Evolutionary conservation across 805 yeast species (phyloP), one percentile per base, ranked within the genome.

Genomic region (Maudiozyma turicensis): DNA sequence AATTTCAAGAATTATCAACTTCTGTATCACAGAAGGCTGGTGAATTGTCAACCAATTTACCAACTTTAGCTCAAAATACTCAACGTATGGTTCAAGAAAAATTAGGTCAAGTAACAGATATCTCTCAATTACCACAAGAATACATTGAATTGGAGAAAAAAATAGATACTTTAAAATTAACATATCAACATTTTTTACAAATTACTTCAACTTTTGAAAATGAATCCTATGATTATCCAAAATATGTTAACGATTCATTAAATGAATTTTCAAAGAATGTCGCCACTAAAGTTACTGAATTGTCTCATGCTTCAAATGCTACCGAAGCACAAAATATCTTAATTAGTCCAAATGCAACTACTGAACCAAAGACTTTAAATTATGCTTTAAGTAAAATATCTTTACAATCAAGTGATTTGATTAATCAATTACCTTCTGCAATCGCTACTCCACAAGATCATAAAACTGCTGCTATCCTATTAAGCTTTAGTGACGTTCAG

Each of bases 211-310:
- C 71, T 38, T 86, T 83, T 67, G 90, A 83, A 59, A 76, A 71
- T 56, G 95, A 86, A 67, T 76, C 84, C 45, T 87, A 86, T 67
- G 95, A 86, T 67, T 86, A 86, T 65, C 95, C 95, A 8, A 77
- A 80, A 48, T 82, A 82, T 58, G 71, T 67, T 33, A 81, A 75
- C 58, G 95, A 87, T 61, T 80, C 89, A n/a, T 77, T 86, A 54
- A 73, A 75, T 45, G 90, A 84, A 53, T 75, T 85, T 51, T 81
- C 88, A 47, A 81, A 81, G 67, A 76, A 75, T 54, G 74, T 86
- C 52, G 72, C 82, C 46, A 72, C 74, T 48, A 78, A 86, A 57
- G 82, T 86, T 44, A 72, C 76, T 50, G 84, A 80, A 52, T 72
- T 86, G 52, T 77, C 89, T 14, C 77, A 75, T 61, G 95, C 89